A percentile compares a stretch with the other conserved stretches of the same genome.
Conservation (phyloP, 2,329 filamentous ascomycete genomes). For the Alternaria burnsii region DNA sequence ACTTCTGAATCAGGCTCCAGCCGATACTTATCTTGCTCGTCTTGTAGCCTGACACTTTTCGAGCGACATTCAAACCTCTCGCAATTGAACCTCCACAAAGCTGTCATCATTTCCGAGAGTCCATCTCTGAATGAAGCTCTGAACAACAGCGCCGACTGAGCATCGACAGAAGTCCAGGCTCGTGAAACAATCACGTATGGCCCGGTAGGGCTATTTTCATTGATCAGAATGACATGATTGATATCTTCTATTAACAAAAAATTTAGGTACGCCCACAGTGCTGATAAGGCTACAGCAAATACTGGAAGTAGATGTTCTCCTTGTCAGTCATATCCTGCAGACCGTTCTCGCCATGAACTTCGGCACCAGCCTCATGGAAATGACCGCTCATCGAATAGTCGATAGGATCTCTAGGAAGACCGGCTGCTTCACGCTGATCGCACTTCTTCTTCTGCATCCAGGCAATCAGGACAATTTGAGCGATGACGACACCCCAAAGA, state of each 20-base stretch:
- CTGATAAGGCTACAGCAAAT: conserved; percentile 17
- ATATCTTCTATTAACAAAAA: neutral
- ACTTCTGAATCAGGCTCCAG: neutral
- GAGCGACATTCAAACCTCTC: neutral
- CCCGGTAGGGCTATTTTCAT: neutral
- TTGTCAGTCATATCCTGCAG: conserved; percentile 35
- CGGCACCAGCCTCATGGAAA: conserved; percentile 27
- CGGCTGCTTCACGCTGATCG: conserved; percentile 31
- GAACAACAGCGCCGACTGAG: neutral
- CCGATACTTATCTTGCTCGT: neutral
- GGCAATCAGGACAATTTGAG: conserved; percentile 24
- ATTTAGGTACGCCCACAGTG: neutral
- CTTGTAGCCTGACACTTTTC: neutral
- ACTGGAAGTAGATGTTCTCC: conserved; percentile 34
- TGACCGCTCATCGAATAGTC: conserved; percentile 30
- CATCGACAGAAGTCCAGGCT: too few relatives aligned
- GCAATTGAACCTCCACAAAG: too few relatives aligned
- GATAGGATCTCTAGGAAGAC: conserved; percentile 26
- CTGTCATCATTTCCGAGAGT: neutral
- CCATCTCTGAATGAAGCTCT: neutral
- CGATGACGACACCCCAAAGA: conserved; percentile 27
- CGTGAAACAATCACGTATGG: neutral
- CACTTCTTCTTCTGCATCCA: conserved; percentile 35
- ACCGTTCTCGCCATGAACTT: conserved; percentile 34
- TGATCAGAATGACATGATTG: neutral